A percentile compares a stretch with the other conserved stretches of the same genome.
Conservation (phyloP, 495 filamentous ascomycete species). For the Aspergillus sparsus region DNA sequence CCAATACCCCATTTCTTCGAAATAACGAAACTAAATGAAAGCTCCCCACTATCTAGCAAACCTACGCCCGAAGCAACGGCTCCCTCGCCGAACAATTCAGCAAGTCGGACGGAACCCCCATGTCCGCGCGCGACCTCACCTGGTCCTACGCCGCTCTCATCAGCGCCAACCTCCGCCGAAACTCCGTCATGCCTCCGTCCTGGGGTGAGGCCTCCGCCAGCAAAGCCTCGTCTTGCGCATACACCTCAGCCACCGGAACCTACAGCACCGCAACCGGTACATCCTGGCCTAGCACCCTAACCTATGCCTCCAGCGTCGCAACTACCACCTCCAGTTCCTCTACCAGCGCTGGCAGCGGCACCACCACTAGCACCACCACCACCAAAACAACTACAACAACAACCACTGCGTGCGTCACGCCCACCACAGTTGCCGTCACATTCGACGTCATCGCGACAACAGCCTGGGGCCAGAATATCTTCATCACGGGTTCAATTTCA, state of each 20-base stretch:
- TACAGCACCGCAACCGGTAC: slow-evolving; percentile 39
- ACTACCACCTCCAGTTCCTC: slow-evolving; percentile 24
- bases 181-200: slow-evolving; percentile 53
- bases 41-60: slow-evolving; percentile 27
- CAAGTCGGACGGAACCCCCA: slow-evolving; percentile 48
- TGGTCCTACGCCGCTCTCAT: slow-evolving; percentile 56
- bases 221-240: slow-evolving; percentile 54
- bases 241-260: slow-evolving; percentile 42
- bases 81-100: slow-evolving; percentile 63
- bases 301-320: neutral
- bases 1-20: too few relatives aligned
- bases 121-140: slow-evolving; percentile 56
- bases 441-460: slow-evolving; percentile 61
- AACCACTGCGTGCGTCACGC: slow-evolving; percentile 37
- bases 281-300: slow-evolving; percentile 54
- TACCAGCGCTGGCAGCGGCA: slow-evolving; percentile 11
- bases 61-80: slow-evolving; percentile 51
- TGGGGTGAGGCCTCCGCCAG: slow-evolving; percentile 56
- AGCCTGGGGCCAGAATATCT: slow-evolving; percentile 57
- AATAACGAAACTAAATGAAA: neutral
- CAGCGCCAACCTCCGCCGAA: slow-evolving; percentile 50
- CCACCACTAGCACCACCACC: slow-evolving; percentile 2
- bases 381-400: slow-evolving; percentile 9
- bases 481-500: slow-evolving; percentile 55
- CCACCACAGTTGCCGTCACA: slow-evolving; percentile 55